Conservation (phyloP, 2,329 filamentous ascomycete species). For the Claviceps pusilla region DNA sequence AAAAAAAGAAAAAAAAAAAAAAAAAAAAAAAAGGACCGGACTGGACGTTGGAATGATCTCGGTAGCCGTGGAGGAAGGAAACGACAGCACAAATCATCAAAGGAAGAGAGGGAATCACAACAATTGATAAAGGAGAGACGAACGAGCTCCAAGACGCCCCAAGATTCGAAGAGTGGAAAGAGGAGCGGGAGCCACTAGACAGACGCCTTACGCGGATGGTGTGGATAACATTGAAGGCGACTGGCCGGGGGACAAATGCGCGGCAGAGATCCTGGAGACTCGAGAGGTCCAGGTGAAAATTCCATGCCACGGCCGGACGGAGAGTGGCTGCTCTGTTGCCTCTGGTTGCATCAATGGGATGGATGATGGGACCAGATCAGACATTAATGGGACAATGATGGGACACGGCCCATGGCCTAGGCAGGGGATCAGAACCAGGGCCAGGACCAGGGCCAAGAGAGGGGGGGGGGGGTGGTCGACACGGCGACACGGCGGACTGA, state of each 20-base stretch:
- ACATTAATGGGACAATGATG: not conserved
- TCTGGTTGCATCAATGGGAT: not conserved
- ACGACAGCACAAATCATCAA: not conserved
- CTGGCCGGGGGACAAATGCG: not conserved
- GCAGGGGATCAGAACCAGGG: not conserved
- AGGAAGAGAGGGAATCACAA: not conserved
- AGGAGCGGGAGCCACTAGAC: not conserved
- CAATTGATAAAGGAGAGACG: not conserved
- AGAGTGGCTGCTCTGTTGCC: not conserved
- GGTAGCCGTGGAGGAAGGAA: not conserved
- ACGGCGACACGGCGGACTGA: not conserved
- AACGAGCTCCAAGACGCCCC: not conserved
- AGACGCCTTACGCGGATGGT: not conserved
- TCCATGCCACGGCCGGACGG: not conserved
- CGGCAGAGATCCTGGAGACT: not conserved
- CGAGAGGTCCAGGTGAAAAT: not conserved
- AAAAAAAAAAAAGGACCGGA: not conserved
- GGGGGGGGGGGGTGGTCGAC: not conserved
- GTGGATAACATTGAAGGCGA: not conserved
- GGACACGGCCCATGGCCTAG: not conserved
- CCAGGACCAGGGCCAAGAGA: not conserved
- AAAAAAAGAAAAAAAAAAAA: not conserved
- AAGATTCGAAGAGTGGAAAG: not conserved
- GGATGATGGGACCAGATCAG: too few species aligned
- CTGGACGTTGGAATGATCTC: not conserved